Evolutionary conservation across 441 rosid species (phyloP), one percentile per base, ranked within the genome.

Genomic region (Pelargonium cotyledonis): DNA sequence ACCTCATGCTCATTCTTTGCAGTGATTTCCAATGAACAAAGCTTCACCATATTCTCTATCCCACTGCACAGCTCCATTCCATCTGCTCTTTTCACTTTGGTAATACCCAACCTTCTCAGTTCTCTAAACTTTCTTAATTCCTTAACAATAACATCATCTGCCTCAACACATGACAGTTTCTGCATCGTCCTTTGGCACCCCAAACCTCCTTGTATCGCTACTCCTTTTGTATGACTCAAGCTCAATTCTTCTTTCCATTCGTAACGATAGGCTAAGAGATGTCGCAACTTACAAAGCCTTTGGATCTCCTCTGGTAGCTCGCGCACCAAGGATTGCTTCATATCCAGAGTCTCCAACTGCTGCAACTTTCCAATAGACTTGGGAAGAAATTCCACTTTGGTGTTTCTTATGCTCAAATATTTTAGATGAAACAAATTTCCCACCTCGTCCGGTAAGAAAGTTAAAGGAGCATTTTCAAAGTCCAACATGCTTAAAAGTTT

Each of bases 361-460:
- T 43, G 57, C 16, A 68, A 38, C 38, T 73, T 53, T 6, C 8
- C 68, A 10, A 73, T 38, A 64, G 76, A 53, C 65, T 73, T 63
- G 29, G 76, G 76, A 7, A 73, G 64, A 14, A 0, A 14, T 14
- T 63, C 16, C 6, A 73, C 65, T 9, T 62, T 51, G 11, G 76
- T 73, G 2, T 51, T 35, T 63, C 35, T 49, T 8, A 63, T 19
- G 38, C 70, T 66, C 0, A 73, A 29, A 40, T 63, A 73, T 19
- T 35, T 68, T 58, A 63, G 29, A 63, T 73, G 68, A 38, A 68
- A 63, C 0, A 73, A 26, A 23, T 68, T 46, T 40, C 76, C 76
- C 31, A 73, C 16, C 11, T 26, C 71, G 3, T 40, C 58, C 5
- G 68, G 73, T 7, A 70, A 19, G 7, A 15, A 10, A 15, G 29